phyloP scores from a whole-genome alignment of 306 rosid species.

The Comarum palustre region DNA sequence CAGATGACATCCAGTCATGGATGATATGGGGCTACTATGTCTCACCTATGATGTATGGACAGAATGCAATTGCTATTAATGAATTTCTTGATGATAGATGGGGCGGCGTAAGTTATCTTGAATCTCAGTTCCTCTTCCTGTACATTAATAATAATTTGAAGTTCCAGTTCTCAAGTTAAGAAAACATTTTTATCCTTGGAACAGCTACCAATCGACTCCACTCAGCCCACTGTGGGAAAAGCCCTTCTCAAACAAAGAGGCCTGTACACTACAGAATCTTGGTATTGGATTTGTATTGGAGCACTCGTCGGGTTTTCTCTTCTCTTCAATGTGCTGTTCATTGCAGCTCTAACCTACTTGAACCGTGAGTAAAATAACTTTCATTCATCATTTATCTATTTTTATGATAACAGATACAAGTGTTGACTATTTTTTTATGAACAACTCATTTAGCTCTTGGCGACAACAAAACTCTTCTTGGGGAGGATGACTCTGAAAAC shows the following conservation, averaged over 20 bases:
- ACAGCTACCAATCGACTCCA: conserved; percentile 13
- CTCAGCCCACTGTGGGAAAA: conserved; percentile 22
- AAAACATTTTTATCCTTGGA: neutral
- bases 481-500: neutral
- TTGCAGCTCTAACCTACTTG: conserved; percentile 54
- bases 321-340: conserved; percentile 45
- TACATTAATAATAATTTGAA: neutral
- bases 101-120: conserved; percentile 39
- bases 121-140: neutral
- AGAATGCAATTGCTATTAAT: conserved; percentile 54
- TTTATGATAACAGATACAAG: conserved; percentile 1
- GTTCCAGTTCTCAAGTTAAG: neutral
- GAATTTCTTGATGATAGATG: conserved; percentile 59
- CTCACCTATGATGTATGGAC: conserved; percentile 65
- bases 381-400: neutral
- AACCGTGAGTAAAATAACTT: conserved; percentile 44
- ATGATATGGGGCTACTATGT: conserved; percentile 65
- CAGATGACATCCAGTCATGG: conserved; percentile 54
- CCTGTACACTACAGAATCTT: conserved; percentile 20
- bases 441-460: neutral
- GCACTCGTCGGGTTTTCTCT: conserved; percentile 47
- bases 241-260: conserved; percentile 22
- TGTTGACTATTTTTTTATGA: neutral
- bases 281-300: conserved; percentile 59
- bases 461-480: neutral